These are phyloP conservation scores for Cladosporium cucumerinum DNA, from an alignment of 2,329 filamentous ascomycete species.

Conservation along the genomic window DNA sequence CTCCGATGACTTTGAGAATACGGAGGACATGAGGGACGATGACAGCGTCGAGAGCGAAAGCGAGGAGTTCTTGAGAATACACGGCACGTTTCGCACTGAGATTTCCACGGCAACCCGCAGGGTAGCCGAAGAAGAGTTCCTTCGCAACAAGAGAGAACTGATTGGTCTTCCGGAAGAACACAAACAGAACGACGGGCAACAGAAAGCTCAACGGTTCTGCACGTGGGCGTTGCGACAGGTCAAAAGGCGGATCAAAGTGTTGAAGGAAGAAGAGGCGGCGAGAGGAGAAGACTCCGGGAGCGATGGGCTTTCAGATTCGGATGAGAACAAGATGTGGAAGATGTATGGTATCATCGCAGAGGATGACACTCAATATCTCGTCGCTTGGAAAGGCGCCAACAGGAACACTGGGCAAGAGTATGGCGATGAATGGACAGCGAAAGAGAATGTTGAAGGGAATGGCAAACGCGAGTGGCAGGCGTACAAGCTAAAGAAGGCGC, in stretches of 20 bases:
- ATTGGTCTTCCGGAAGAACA: neutral
- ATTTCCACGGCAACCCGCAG: neutral
- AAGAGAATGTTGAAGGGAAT: neutral
- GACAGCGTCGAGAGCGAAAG: neutral
- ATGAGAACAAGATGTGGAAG: neutral
- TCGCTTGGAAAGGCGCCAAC: neutral
- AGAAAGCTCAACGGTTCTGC: neutral
- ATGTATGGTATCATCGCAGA: neutral
- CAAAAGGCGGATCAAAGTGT: neutral
- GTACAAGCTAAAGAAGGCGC: neutral
- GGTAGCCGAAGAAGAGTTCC: neutral
- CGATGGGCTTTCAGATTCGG: neutral
- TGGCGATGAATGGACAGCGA: neutral
- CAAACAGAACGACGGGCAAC: neutral
- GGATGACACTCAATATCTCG: neutral
- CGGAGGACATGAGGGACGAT: neutral
- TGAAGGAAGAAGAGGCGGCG: neutral
- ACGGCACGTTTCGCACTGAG: neutral
- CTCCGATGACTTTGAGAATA: neutral
- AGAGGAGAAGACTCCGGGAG: neutral
- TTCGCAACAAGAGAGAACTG: neutral
- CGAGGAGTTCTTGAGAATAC: neutral
- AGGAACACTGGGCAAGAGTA: neutral
- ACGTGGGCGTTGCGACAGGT: neutral
- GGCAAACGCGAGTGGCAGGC: neutral